Percentiles rank a stretch among this genome's conserved stretches.
Evolutionary conservation across 805 yeast genomes (phyloP).

Genomic region (Monosporozyma unispora): DNA sequence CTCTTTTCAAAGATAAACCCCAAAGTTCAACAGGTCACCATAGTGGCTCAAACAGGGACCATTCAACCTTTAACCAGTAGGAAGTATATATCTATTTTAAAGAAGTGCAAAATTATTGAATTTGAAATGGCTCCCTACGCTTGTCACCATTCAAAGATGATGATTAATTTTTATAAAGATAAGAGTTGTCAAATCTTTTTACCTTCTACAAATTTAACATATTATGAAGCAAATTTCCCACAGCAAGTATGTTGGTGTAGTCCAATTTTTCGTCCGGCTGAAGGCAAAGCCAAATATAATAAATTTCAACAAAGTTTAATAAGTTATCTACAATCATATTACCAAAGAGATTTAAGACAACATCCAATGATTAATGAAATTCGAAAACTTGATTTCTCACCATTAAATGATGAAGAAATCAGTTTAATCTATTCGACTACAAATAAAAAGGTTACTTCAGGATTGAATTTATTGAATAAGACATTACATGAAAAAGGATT

Average conservation of each 20-base stretch:
- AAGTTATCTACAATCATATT: constrained; percentile 38
- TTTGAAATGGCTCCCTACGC: constrained; percentile 34
- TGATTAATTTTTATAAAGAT: constrained; percentile 46
- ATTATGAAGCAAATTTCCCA: constrained; percentile 44
- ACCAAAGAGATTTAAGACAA: constrained; percentile 21
- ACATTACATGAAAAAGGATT: not conserved
- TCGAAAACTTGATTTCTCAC: constrained; percentile 35
- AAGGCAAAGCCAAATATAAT: not conserved
- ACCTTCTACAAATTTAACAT: constrained; percentile 52
- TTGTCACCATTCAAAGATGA: constrained; percentile 60
- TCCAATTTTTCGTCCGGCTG: constrained; percentile 1
- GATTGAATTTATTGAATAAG: constrained; percentile 16
- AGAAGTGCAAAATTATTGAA: constrained; percentile 18
- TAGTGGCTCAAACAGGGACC: constrained; percentile 31
- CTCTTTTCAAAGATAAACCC: constrained; percentile 28
- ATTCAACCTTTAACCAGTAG: constrained; percentile 15
- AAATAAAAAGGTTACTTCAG: constrained; percentile 29
- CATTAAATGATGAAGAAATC: constrained; percentile 38
- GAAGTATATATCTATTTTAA: constrained; percentile 6
- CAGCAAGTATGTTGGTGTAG: constrained; percentile 64
- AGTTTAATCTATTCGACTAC: constrained; percentile 46
- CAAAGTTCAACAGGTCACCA: constrained; percentile 14
- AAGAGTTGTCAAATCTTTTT: constrained; percentile 42
- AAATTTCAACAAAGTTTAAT: constrained; percentile 39
- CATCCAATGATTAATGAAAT: constrained; percentile 26